phyloP scores from a whole-genome alignment of 257 asterid species.

The Salvia hispanica region DNA sequence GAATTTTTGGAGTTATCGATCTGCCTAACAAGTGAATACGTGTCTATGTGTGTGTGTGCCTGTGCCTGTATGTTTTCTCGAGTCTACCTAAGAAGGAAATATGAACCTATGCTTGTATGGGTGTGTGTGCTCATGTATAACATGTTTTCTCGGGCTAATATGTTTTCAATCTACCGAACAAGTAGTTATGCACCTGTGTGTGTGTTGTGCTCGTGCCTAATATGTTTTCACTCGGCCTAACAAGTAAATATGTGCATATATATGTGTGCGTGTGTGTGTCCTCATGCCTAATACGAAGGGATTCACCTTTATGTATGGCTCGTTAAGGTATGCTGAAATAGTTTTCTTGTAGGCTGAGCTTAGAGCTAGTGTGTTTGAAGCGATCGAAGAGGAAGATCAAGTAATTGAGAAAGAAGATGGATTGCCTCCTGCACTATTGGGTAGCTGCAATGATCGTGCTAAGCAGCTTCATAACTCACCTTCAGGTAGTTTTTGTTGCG shows the following conservation, averaged over 20 bases:
- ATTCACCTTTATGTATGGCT: background rate
- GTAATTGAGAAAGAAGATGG: conserved; percentile 65
- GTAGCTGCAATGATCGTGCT: conserved; percentile 85
- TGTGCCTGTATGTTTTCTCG: too few relatives aligned
- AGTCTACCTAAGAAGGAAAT: background rate
- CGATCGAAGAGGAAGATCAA: conserved; percentile 84
- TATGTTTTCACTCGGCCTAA: too few relatives aligned
- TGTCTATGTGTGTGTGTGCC: too few relatives aligned
- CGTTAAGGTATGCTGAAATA: conserved; percentile 3
- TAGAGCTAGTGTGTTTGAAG: conserved; percentile 85
- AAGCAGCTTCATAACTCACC: conserved; percentile 79
- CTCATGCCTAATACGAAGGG: background rate
- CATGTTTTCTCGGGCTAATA: too few relatives aligned
- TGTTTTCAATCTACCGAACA: background rate
- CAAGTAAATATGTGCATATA: too few relatives aligned
- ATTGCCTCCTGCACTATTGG: conserved; percentile 75
- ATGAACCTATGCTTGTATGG: background rate
- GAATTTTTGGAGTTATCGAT: background rate
- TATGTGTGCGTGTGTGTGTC: background rate
- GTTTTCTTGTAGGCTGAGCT: conserved; percentile 63
- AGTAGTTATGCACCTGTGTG: background rate
- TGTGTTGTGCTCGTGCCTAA: too few relatives aligned
- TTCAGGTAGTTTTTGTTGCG: conserved; percentile 48
- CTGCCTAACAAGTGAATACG: background rate
- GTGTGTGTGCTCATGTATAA: too few relatives aligned